Base-by-base conservation (phyloP, 352 stramenopile species). In the Phytophthora nicotianae region DNA sequence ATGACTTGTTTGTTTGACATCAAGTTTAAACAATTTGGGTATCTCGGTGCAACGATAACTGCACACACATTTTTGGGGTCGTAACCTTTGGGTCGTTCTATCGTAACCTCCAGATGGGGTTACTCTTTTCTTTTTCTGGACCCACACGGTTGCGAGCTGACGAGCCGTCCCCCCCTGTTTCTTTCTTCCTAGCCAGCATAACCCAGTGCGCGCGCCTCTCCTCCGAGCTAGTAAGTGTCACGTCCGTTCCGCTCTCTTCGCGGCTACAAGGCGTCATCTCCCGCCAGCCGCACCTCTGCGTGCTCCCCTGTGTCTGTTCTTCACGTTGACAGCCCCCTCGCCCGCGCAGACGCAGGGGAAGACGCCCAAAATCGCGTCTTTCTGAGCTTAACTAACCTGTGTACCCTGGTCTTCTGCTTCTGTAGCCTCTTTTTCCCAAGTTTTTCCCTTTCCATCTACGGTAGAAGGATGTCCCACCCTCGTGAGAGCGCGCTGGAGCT, bases 401-500 rank as follows among this genome's bases (percentile, higher is more conserved):
- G n/a, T 38, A 24, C 33, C n/a, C 14, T n/a, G n/a, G 33, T 23
- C 54, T 33, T 26, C 17, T 14, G 24, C 17, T 32, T 35, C 6
- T 62, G 48, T 37, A 72, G 62, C 45, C 54, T 55, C 42, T 61
- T 63, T 67, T 23, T 16, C 48, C 58, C 48, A 24, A 17, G 19
- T 55, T 57, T 64, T 57, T 38, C 20, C 33, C 47, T 47, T 59
- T 52, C 40, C 40, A 65, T 33, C 23, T 23, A 16, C 41, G 14
- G 14, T 32, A 35, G 46, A 67, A 89, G 14, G 32, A 91, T 91
- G 81, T 82, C 80, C 16, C 75, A 86, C 47, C 71, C 60, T 57
- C 75, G 80, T 79, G 81, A 91, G 55, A 90, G 79, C 55, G 85
- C 83, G 49, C 58, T 99, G 74, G 98, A 99, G 83, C 89, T 99